These are phyloP conservation scores for Hypomyces perniciosus DNA, from an alignment of 2,329 filamentous ascomycete genomes.

Conservation along the genomic window DNA sequence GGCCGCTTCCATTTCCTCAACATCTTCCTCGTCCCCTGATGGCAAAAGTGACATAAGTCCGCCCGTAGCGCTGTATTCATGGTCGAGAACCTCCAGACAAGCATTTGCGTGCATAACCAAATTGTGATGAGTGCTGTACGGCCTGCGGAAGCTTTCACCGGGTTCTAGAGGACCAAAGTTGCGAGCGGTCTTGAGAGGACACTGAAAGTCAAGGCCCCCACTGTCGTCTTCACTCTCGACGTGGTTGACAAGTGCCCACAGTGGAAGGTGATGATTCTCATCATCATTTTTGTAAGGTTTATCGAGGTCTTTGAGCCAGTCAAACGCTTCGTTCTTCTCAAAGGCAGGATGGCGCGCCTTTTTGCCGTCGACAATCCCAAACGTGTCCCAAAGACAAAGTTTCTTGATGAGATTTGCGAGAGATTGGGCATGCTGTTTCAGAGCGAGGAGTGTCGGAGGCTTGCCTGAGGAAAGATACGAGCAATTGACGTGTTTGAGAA, in stretches of 20 bases:
- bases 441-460: constrained; percentile 48
- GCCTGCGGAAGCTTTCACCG: constrained; percentile 20
- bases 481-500: constrained; percentile 46
- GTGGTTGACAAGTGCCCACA: constrained; percentile 41
- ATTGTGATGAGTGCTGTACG: constrained; percentile 42
- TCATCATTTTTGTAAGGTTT: constrained; percentile 44
- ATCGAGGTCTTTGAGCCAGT: constrained; percentile 50
- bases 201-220: constrained; percentile 38
- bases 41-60: constrained; percentile 52
- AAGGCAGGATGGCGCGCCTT: constrained; percentile 29
- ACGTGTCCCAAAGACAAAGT: constrained; percentile 35
- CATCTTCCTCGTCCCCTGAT: constrained; percentile 28
- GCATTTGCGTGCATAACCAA: constrained; percentile 54
- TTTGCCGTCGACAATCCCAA: constrained; percentile 14
- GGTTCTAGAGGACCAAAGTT: constrained; percentile 17
- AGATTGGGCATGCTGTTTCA: constrained; percentile 57
- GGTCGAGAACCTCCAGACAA: constrained; percentile 54
- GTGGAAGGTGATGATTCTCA: constrained; percentile 39
- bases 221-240: constrained; percentile 37
- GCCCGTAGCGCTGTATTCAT: constrained; percentile 50
- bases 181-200: constrained; percentile 33
- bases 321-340: constrained; percentile 43
- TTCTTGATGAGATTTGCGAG: constrained; percentile 46
- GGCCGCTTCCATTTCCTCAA: constrained; percentile 34
- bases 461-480: constrained; percentile 49